Percentiles rank a stretch among this genome's conserved stretches.
These are phyloP conservation scores for Paramecium biaurelia DNA, from an alignment of 73 alveolate genomes.

Conservation along the genomic window DNA sequence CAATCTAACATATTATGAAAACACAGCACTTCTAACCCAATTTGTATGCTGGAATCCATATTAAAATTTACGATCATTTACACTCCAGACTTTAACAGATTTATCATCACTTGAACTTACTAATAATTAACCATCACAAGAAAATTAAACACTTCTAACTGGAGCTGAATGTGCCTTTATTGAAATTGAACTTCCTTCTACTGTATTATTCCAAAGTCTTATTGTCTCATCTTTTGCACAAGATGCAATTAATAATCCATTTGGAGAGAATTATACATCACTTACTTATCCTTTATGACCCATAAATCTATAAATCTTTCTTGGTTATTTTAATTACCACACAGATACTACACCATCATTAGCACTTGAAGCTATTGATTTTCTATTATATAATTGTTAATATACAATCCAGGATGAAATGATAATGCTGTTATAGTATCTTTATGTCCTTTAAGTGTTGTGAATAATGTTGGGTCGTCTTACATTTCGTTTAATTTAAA, in stretches of 20 bases:
- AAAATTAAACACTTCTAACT: constrained; percentile 95
- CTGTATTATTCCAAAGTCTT: constrained; percentile 94
- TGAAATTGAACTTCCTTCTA: constrained; percentile 54
- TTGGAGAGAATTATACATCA: constrained; percentile 82
- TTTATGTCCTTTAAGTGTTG: constrained; percentile 38
- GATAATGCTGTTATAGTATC: constrained; percentile 38
- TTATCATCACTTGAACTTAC: constrained; percentile 98
- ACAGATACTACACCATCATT: constrained; percentile 81
- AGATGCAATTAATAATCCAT: constrained; percentile 92
- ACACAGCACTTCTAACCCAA: constrained; percentile 97
- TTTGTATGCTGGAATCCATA: constrained; percentile 98
- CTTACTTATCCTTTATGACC: constrained; percentile 96
- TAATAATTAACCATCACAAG: constrained; percentile 92
- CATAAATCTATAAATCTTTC: constrained; percentile 74
- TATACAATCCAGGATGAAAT: constrained; percentile 36
- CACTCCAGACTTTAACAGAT: constrained; percentile 95
- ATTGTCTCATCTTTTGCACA: constrained; percentile 93
- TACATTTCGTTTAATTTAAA: not conserved
- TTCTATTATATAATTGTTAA: constrained; percentile 38
- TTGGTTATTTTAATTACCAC: constrained; percentile 70
- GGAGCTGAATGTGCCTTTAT: constrained; percentile 99
- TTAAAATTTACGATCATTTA: constrained; percentile 87
- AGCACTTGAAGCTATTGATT: constrained; percentile 72
- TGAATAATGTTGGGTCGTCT: constrained; percentile 50
- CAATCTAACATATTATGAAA: constrained; percentile 95